A percentile compares a stretch with the other conserved stretches of the same genome.
phyloP scores from a whole-genome alignment of 1,284 basidiomycete genomes.

The Cryptococcus floricola region DNA sequence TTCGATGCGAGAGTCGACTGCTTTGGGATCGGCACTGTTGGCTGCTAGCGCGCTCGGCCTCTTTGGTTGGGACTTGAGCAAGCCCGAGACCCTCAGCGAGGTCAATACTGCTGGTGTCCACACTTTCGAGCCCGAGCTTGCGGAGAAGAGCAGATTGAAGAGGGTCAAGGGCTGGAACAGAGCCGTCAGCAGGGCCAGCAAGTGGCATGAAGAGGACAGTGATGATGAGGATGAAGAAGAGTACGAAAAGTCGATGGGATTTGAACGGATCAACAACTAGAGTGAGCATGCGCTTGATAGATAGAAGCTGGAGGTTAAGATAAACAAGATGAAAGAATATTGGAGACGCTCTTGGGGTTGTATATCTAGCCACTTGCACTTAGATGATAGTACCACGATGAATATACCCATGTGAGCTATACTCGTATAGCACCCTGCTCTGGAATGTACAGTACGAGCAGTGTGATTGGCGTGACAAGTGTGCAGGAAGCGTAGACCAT shows the following conservation, averaged over 20 bases:
- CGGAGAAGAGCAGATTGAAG: conserved; percentile 58
- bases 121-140: conserved; percentile 63
- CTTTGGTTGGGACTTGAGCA: conserved; percentile 89
- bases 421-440: no score
- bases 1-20: conserved; percentile 95
- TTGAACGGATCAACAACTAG: conserved; percentile 1
- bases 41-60: conserved; percentile 83
- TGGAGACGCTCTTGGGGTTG: no score
- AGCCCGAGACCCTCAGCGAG: conserved; percentile 77
- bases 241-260: conserved; percentile 20
- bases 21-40: conserved; percentile 92
- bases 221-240: conserved; percentile 32
- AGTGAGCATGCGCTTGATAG: no score
- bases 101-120: conserved; percentile 83
- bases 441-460: no score
- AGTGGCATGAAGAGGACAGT: conserved; percentile 57
- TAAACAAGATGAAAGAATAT: no score
- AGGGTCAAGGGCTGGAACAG: conserved; percentile 75
- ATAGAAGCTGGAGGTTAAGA: no score
- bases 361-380: no score
- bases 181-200: conserved; percentile 72
- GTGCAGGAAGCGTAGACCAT: no score
- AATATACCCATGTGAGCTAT: no score
- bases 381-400: no score
- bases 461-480: no score